Evolutionary conservation across 1,139 yeast species (phyloP).

Genomic region (Kodamaea anthophila): DNA sequence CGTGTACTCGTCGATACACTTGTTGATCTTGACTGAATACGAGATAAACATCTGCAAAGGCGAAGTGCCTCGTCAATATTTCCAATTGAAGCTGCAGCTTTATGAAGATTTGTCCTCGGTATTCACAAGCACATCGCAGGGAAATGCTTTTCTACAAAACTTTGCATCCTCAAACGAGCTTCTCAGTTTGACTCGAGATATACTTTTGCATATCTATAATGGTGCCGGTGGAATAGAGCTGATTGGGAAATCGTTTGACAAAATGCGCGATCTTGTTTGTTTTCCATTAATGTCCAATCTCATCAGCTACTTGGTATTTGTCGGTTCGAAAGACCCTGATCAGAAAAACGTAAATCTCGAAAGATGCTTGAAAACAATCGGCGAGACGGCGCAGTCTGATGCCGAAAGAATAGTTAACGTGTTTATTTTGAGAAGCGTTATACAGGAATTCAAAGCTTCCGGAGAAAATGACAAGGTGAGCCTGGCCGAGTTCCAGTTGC

Average conservation of each 20-base stretch:
- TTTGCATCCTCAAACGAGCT: constrained; percentile 15
- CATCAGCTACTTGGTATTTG: constrained; percentile 13
- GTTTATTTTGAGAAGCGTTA: constrained; percentile 17
- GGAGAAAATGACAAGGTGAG: constrained; percentile 21
- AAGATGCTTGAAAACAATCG: constrained; percentile 12
- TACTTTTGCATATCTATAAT: constrained; percentile 9
- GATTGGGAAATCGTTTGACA: constrained; percentile 8
- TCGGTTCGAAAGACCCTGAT: constrained; percentile 12
- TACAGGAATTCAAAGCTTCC: constrained; percentile 11
- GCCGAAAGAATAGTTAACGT: constrained; percentile 18
- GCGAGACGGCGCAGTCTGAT: constrained; percentile 13
- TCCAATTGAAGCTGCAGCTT: constrained; percentile 14
- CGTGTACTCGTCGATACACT: constrained; percentile 22
- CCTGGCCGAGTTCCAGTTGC: constrained; percentile 20
- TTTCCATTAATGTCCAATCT: constrained; percentile 16
- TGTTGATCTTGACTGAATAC: constrained; percentile 20
- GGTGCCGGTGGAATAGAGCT: constrained; percentile 7
- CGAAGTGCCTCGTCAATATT: constrained; percentile 8
- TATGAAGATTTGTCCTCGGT: constrained; percentile 16
- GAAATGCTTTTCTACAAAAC: constrained; percentile 17
- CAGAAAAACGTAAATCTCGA: constrained; percentile 13
- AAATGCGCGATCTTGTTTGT: constrained; percentile 8
- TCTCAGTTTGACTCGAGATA: constrained; percentile 10
- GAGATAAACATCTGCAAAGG: constrained; percentile 12
- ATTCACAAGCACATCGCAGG: constrained; percentile 11